A percentile compares a stretch with the other conserved stretches of the same genome.
These are phyloP conservation scores for Termitomyces sp. DNA, from an alignment of 768 basidiomycete genomes.

Conservation along the genomic window DNA sequence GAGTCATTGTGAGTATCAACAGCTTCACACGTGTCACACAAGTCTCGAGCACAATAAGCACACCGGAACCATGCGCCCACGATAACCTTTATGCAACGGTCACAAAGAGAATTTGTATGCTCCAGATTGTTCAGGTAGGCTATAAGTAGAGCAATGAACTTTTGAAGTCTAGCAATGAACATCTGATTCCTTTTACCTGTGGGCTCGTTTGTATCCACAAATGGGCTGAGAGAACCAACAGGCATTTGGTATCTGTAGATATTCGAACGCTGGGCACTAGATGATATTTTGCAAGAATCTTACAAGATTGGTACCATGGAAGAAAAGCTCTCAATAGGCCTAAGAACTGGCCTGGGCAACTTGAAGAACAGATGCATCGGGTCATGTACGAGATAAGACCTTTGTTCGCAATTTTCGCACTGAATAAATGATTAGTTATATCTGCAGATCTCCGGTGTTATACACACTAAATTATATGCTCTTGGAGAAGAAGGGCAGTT, in stretches of 20 bases:
- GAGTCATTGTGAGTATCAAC: conserved; percentile 77
- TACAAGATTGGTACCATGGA: conserved; percentile 70
- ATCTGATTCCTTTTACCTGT: conserved; percentile 37
- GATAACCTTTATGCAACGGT: conserved; percentile 79
- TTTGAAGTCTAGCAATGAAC: not conserved
- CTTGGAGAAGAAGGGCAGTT: conserved; percentile 75
- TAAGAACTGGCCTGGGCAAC: conserved; percentile 71
- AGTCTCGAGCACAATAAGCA: conserved; percentile 79
- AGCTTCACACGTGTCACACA: conserved; percentile 81
- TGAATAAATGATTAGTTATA: conserved; percentile 21
- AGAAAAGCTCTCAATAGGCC: conserved; percentile 38
- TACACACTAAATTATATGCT: conserved; percentile 67
- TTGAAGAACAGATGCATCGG: conserved; percentile 87
- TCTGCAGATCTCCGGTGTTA: not conserved
- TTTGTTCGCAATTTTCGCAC: conserved; percentile 78
- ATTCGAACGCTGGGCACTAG: conserved; percentile 4
- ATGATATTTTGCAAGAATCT: conserved; percentile 16
- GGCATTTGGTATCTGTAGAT: conserved; percentile 54
- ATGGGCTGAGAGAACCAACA: conserved; percentile 46
- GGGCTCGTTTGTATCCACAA: conserved; percentile 37
- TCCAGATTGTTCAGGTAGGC: conserved; percentile 57
- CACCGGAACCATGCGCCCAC: conserved; percentile 90
- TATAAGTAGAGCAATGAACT: conserved; percentile 18
- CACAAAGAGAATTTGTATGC: conserved; percentile 73
- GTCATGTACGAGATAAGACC: conserved; percentile 77